Conservation (phyloP, 129 eudicot genomes). For the Apium graveolens region DNA sequence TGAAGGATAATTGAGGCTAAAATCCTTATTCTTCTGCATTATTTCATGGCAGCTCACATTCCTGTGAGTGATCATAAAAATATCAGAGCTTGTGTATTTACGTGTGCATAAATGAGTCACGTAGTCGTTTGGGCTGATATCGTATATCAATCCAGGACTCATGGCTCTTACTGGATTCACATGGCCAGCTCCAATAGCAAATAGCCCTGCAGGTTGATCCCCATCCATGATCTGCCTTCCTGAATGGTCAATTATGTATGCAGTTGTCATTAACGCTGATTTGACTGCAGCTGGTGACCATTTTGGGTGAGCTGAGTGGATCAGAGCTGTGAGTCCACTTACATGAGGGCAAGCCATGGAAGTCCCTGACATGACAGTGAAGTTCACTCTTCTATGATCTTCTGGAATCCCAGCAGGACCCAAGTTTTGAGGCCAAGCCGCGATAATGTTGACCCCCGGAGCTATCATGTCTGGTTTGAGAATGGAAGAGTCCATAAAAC, state of each 20-base stretch:
- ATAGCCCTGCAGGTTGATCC: slow-evolving; percentile 47
- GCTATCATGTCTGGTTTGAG: slow-evolving; percentile 93
- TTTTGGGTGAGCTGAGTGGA: slow-evolving; percentile 74
- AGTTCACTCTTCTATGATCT: slow-evolving; percentile 86
- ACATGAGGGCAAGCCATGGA: slow-evolving; percentile 99
- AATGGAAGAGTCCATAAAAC: slow-evolving; percentile 61
- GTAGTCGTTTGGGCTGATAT: slow-evolving; percentile 63
- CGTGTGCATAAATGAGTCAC: slow-evolving; percentile 63
- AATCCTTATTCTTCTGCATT: slow-evolving; percentile 46
- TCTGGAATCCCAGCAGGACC: slow-evolving; percentile 74
- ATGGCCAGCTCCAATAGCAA: slow-evolving; percentile 82
- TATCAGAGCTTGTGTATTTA: slow-evolving; percentile 51
- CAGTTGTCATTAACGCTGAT: slow-evolving; percentile 83
- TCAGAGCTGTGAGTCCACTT: slow-evolving; percentile 76
- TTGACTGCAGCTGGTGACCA: slow-evolving; percentile 88
- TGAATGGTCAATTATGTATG: slow-evolving; percentile 45
- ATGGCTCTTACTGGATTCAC: slow-evolving; percentile 74
- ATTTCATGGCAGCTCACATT: slow-evolving; percentile 67
- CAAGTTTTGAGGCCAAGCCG: slow-evolving; percentile 96
- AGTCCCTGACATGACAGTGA: slow-evolving; percentile 87
- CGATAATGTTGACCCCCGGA: slow-evolving; percentile 91
- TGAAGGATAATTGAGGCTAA: slow-evolving; percentile 88
- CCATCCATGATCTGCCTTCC: slow-evolving; percentile 92
- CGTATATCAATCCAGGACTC: slow-evolving; percentile 76
- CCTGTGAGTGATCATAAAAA: slow-evolving; percentile 74